Base-by-base conservation (phyloP, 306 rosid genomes). In the Hylodesmum podocarpum region DNA sequence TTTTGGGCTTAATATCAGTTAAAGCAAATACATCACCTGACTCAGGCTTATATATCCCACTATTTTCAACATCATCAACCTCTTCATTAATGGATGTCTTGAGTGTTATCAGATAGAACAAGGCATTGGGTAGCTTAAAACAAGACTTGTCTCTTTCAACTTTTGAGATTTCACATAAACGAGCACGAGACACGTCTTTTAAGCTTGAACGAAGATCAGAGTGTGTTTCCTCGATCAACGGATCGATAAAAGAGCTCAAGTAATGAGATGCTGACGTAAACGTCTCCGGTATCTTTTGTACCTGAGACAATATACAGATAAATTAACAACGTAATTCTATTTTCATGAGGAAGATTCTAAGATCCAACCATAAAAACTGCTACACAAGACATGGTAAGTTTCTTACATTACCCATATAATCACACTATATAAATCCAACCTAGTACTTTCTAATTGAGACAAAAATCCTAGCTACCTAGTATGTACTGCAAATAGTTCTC, bases 161-260 rank as follows among this genome's bases (percentile, higher is more conserved):
- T 0, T 51, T 53, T 22, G 3, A 2, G 73, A 91, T 77, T 54
- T 67, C 81, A 62, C 86, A 62, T 1, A 19, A 9, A 6, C 82
- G 82, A 8, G 89, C 80, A 0, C 33, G 53, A 0, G 75, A 58
- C 34, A 81, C 73, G 1, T 44, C 51, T 14, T 19, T 37, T 49
- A 88, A 40, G 70, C 81, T 62, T 15, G 87, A 79, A 16, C 46
- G 57, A 14, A 90, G 55, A 12, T 86, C 92, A 51, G 80, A 72
- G 10, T 58, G 93, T 5, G 85, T 87, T 76, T 91, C 93, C 75
- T 87, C 89, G 8, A 87, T 63, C 50, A 91, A 72, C 46, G 89
- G 54, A 55, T 44, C 24, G 50, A 79, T 44, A 39, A 87, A 91
- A 4, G 89, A 85, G 19, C 37, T 59, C 84, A 66, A 8, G 76